Conservation (phyloP, 2,329 filamentous ascomycete genomes). For the Fusarium keratoplasticum region DNA sequence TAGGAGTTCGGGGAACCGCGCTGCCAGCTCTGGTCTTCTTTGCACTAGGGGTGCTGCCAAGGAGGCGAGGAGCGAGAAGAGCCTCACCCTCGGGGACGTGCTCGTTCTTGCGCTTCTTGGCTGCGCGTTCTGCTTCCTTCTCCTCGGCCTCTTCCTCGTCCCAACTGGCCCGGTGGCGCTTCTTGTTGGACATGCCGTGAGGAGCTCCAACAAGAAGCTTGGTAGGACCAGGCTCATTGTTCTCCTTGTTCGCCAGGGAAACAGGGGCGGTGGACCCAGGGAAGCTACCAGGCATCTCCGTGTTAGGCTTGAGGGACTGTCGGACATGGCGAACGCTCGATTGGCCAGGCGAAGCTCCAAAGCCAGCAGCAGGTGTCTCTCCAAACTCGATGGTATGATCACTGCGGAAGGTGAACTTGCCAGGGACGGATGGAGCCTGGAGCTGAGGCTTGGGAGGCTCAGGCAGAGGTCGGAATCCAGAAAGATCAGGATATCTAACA, state of each 20-base stretch:
- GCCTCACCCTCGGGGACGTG: constrained; percentile 63
- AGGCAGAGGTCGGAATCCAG: constrained; percentile 52
- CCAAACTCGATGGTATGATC: constrained; percentile 73
- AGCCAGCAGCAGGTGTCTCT: constrained; percentile 60
- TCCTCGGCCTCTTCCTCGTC: constrained; percentile 67
- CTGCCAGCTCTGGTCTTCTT: constrained; percentile 51
- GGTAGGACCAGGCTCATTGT: constrained; percentile 55
- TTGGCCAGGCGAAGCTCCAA: constrained; percentile 69
- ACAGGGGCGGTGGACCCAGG: constrained; percentile 51
- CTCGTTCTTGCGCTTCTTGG: constrained; percentile 69
- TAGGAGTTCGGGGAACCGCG: constrained; percentile 38
- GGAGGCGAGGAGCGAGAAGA: constrained; percentile 62
- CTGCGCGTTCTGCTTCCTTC: constrained; percentile 60
- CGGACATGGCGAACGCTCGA: constrained; percentile 71
- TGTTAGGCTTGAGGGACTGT: constrained; percentile 58
- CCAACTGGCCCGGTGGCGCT: constrained; percentile 68
- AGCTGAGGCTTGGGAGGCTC: constrained; percentile 39
- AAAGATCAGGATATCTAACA: constrained; percentile 66
- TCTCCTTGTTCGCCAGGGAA: constrained; percentile 65
- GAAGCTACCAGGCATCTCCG: constrained; percentile 68
- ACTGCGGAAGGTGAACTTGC: constrained; percentile 74
- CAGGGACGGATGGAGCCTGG: constrained; percentile 58
- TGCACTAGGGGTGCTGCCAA: constrained; percentile 50
- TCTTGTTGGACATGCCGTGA: constrained; percentile 75
- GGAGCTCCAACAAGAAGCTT: constrained; percentile 60